phyloP scores from a whole-genome alignment of 1,284 basidiomycete genomes.

The Albatrellus sp. region DNA sequence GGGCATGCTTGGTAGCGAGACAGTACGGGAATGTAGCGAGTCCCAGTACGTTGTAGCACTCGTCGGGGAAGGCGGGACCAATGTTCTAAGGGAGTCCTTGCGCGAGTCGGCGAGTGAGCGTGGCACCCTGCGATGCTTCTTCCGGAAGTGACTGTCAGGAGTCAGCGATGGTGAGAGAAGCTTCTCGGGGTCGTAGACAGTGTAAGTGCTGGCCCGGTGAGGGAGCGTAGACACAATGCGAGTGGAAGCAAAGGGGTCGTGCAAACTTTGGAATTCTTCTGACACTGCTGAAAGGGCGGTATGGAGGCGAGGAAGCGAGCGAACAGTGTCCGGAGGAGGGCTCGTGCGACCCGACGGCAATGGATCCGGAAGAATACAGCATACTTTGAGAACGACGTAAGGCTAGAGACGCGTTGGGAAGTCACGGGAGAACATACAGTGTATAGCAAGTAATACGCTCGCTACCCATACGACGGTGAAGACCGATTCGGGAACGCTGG shows the following conservation, averaged over 20 bases:
- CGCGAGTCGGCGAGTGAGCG: too few relatives aligned
- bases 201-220: too few relatives aligned
- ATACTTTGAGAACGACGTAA: slow-evolving; percentile 1
- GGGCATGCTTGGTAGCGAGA: too few relatives aligned
- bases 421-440: slow-evolving; percentile 6
- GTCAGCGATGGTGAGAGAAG: too few relatives aligned
- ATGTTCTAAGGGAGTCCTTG: too few relatives aligned
- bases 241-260: not conserved
- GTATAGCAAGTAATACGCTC: slow-evolving; percentile 9
- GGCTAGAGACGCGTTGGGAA: not conserved
- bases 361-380: slow-evolving; percentile 5
- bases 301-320: not conserved
- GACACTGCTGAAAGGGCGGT: not conserved
- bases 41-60: too few relatives aligned
- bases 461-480: slow-evolving; percentile 8
- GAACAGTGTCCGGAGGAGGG: not conserved
- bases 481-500: slow-evolving; percentile 9
- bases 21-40: too few relatives aligned
- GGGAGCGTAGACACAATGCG: too few relatives aligned
- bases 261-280: not conserved
- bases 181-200: too few relatives aligned
- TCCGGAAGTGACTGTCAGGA: too few relatives aligned
- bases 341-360: not conserved
- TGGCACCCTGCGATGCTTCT: too few relatives aligned
- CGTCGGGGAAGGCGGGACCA: too few relatives aligned